phyloP scores from a whole-genome alignment of 352 stramenopile species.

The Phytophthora sansomeana region DNA sequence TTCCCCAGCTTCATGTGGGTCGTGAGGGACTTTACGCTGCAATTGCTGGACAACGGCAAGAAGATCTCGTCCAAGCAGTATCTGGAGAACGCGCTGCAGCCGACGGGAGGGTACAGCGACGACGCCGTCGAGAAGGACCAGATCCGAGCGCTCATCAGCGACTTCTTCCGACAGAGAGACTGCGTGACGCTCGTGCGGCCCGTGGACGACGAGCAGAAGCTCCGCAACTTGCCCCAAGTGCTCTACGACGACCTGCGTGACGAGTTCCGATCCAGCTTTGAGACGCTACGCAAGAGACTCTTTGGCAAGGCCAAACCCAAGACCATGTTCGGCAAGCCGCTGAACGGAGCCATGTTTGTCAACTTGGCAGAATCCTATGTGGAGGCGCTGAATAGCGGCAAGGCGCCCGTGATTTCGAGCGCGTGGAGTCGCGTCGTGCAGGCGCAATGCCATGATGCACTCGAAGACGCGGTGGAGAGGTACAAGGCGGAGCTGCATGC shows the following conservation, averaged over 20 bases:
- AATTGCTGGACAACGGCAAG: slow-evolving; percentile 88
- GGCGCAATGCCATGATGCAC: slow-evolving; percentile 82
- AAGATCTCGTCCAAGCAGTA: slow-evolving; percentile 91
- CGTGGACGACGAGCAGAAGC: slow-evolving; percentile 86
- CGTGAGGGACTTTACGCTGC: slow-evolving; percentile 91
- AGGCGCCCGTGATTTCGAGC: slow-evolving; percentile 88
- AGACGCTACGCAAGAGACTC: slow-evolving; percentile 69
- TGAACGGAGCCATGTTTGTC: slow-evolving; percentile 90
- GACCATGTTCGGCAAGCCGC: slow-evolving; percentile 82
- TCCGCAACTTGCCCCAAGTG: slow-evolving; percentile 73
- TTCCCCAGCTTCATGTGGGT: slow-evolving; percentile 92
- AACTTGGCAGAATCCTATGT: slow-evolving; percentile 87
- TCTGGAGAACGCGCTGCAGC: slow-evolving; percentile 88
- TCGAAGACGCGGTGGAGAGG: slow-evolving; percentile 73
- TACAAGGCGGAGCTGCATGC: slow-evolving; percentile 79
- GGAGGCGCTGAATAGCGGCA: slow-evolving; percentile 89
- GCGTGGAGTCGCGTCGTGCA: slow-evolving; percentile 91
- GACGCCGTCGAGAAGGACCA: slow-evolving; percentile 83
- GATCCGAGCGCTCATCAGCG: slow-evolving; percentile 76
- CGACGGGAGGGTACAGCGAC: slow-evolving; percentile 78
- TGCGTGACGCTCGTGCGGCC: slow-evolving; percentile 92
- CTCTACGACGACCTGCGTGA: slow-evolving; percentile 80
- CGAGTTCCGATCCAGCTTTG: slow-evolving; percentile 83
- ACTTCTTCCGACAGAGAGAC: slow-evolving; percentile 90
- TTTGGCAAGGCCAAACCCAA: slow-evolving; percentile 88